These are phyloP conservation scores for Corchorus olitorius DNA, from an alignment of 345 rosid species.

Conservation along the genomic window DNA sequence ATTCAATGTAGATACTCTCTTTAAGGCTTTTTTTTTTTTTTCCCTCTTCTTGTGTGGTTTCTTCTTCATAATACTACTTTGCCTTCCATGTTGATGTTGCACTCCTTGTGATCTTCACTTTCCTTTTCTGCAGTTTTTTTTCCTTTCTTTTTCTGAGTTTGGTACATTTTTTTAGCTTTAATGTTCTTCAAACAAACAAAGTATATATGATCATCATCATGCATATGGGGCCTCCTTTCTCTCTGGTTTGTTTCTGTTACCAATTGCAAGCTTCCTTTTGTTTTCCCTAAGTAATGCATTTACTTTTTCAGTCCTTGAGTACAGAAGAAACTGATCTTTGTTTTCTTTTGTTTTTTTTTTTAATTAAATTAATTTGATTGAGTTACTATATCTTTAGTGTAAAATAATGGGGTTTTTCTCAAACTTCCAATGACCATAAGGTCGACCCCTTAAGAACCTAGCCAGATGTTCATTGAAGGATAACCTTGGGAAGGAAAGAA, in stretches of 20 bases:
- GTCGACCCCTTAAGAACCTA: conserved; percentile 7
- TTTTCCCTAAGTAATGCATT: conserved; percentile 31
- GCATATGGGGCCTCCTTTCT: conserved; percentile 28
- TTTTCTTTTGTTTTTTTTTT: not conserved
- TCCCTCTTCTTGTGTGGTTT: conserved; percentile 14
- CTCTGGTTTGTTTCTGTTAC: conserved; percentile 24
- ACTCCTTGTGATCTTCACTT: not conserved
- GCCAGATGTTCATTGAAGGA: conserved; percentile 32
- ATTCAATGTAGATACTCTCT: conserved; percentile 27
- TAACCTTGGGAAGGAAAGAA: conserved; percentile 39
- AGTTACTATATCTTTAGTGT: not conserved
- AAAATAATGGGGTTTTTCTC: not conserved
- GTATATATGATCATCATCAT: conserved; percentile 14
- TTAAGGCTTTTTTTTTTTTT: not conserved
- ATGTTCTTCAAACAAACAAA: conserved; percentile 21
- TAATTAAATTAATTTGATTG: not conserved
- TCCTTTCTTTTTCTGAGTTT: not conserved
- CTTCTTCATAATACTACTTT: too few relatives aligned
- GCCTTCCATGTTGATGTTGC: not conserved
- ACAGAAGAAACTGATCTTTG: not conserved
- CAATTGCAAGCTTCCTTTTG: conserved; percentile 11
- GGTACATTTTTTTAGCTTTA: conserved; percentile 20
- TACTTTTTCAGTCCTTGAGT: conserved; percentile 32
- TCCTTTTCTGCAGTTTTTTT: not conserved
- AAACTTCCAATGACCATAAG: not conserved